Evolutionary conservation across 2,329 filamentous ascomycete genomes (phyloP).

Genomic region (Keithomyces neogunnii): DNA sequence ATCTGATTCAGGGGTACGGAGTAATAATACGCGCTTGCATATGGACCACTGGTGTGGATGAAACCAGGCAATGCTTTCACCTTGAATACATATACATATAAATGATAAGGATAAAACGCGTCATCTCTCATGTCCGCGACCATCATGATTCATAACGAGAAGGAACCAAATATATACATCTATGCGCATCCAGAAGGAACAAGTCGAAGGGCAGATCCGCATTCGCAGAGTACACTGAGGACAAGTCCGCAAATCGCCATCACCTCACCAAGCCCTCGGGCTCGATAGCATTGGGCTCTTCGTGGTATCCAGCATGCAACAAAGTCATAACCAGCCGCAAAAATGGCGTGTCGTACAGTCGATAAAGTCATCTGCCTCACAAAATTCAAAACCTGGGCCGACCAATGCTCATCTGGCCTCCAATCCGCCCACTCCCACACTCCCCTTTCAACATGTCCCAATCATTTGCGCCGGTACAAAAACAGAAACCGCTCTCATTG

Average conservation of each 20-base stretch:
- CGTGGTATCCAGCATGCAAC: not conserved
- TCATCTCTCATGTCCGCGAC: no score
- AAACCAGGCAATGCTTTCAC: no score
- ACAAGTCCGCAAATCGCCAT: not conserved
- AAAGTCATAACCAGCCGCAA: slow-evolving; percentile 1
- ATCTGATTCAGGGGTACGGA: no score
- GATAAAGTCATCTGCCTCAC: not conserved
- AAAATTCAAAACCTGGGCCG: not conserved
- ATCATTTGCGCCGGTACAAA: no score
- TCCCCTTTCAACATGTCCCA: no score
- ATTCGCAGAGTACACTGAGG: not conserved
- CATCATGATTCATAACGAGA: no score
- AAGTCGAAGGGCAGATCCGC: not conserved
- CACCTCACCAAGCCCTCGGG: not conserved
- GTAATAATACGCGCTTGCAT: no score
- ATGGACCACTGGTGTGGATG: no score
- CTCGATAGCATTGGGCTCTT: not conserved
- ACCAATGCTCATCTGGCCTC: not conserved
- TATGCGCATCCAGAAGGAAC: not conserved
- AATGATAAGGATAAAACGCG: no score
- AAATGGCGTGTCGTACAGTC: not conserved
- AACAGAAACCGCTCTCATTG: no score
- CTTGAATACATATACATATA: no score
- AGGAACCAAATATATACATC: not conserved
- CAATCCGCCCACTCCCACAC: not conserved